phyloP scores from a whole-genome alignment of 192 early-diverging fungal species.

The Geosiphon pyriformis region DNA sequence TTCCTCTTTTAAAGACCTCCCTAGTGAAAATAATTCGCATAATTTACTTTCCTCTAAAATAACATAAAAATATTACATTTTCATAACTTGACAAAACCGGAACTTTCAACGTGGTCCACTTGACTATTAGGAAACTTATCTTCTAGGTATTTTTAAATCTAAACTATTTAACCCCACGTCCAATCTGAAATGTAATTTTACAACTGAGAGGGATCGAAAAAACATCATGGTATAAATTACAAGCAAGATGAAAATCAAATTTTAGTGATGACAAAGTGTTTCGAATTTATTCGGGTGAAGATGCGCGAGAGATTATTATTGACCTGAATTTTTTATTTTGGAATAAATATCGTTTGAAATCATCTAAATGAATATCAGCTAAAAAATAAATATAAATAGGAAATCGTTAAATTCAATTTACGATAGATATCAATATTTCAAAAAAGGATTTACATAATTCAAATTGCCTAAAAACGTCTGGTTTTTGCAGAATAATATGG shows the following conservation, averaged over 20 bases:
- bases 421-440: too few relatives aligned
- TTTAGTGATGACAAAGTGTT: constrained; percentile 6
- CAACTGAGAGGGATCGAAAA: constrained; percentile 15
- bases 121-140: constrained; percentile 7
- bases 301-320: background rate
- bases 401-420: too few relatives aligned
- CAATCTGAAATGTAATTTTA: constrained; percentile 8
- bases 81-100: background rate
- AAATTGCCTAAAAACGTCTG: too few relatives aligned
- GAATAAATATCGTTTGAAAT: too few relatives aligned
- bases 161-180: constrained; percentile 3
- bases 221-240: constrained; percentile 20
- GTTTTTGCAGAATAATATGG: too few relatives aligned
- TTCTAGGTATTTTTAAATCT: constrained; percentile 11
- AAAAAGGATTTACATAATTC: too few relatives aligned
- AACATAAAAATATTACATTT: constrained; percentile 11
- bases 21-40: too few relatives aligned
- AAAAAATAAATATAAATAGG: too few relatives aligned
- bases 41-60: background rate
- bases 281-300: background rate
- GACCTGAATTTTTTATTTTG: too few relatives aligned
- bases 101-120: constrained; percentile 13
- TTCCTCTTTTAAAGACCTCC: too few relatives aligned
- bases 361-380: too few relatives aligned
- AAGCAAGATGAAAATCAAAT: constrained; percentile 12